Percentiles rank a stretch among this genome's conserved stretches.
Conservation (phyloP, 345 rosid genomes). For the Hevea brasiliensis region DNA sequence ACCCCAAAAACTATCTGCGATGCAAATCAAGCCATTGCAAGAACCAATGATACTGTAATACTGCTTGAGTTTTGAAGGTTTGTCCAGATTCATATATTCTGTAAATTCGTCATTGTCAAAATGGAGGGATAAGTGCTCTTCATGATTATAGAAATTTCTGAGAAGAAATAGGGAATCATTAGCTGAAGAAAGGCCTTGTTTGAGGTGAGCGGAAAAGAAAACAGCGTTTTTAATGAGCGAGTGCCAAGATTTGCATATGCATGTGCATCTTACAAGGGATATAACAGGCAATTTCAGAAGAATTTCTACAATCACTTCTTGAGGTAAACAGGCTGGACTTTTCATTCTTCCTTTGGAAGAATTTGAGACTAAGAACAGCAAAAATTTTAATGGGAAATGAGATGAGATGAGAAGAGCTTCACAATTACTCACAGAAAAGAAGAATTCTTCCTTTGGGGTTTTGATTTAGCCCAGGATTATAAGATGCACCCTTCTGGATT, state of each 20-base stretch:
- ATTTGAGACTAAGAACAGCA: not conserved
- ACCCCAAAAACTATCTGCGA: not conserved
- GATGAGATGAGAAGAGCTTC: too few relatives aligned
- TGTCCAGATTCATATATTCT: not conserved
- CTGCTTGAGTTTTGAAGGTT: not conserved
- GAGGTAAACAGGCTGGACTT: not conserved
- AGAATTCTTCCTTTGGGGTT: too few relatives aligned
- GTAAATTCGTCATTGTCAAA: not conserved
- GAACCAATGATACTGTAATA: not conserved
- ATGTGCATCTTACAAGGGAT: not conserved
- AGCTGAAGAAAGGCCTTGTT: not conserved
- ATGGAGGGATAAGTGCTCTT: not conserved
- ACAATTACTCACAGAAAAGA: too few relatives aligned
- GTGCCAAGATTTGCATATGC: slow-evolving; percentile 1
- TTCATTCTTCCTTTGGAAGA: not conserved
- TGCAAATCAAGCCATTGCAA: not conserved
- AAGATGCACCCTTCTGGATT: too few relatives aligned
- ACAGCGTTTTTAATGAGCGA: not conserved
- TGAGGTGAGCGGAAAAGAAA: not conserved
- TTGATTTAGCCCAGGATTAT: too few relatives aligned
- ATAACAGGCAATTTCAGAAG: not conserved
- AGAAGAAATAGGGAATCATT: not conserved
- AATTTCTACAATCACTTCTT: not conserved
- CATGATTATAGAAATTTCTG: not conserved
- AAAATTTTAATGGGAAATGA: too few relatives aligned